Base-by-base conservation (phyloP, 2,329 filamentous ascomycete species). In the Colletotrichum chrysophilum region DNA sequence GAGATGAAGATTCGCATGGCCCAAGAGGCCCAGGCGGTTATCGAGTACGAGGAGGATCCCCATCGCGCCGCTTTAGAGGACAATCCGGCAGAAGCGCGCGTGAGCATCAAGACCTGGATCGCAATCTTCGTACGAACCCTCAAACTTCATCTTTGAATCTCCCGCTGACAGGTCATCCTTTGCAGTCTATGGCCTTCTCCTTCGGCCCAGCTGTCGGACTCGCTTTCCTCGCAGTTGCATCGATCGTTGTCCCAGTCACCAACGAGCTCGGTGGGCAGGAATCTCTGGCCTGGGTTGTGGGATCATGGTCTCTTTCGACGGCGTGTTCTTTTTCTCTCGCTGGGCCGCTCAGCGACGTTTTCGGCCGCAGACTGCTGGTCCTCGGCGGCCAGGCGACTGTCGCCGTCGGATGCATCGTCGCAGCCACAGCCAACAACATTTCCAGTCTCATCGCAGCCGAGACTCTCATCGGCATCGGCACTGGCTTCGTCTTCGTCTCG, bases 391-490 rank as follows among this genome's bases (percentile, higher is more conserved):
- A 77, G 26, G 10, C 36, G 7, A 66, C 62, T 14, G 69, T 70
- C 14, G 30, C 34, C 4, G n/a, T 77, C 21, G 76, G 76, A 16
- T 69, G 52, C 79, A 80, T 83, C 34, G 76, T 81, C 12, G 80
- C 78, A 14, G 74, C 77, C 12, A 78, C 80, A 5, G 80, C 82
- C 4, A 62, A 82, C 7, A 73, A 76, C 24, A 80, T 79, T 4
- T 71, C 71, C 1, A 78, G 60, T 12, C 78, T 83, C 6, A 79
- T 79, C 7, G 81, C 81, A 3, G 82, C 80, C 5, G 77, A 78
- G 18, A 82, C 82, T 1, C 78, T 84, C 10, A 78, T 83, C 61
- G 82, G 83, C 16, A 81, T 84, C 32, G 82, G 82, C 3, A 80
- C 80, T 10, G 83, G 83, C 21, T 76, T 83, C 24, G 79, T 83